These are phyloP conservation scores for Calonectria henricotiae DNA, from an alignment of 2,329 filamentous ascomycete genomes.

Conservation along the genomic window DNA sequence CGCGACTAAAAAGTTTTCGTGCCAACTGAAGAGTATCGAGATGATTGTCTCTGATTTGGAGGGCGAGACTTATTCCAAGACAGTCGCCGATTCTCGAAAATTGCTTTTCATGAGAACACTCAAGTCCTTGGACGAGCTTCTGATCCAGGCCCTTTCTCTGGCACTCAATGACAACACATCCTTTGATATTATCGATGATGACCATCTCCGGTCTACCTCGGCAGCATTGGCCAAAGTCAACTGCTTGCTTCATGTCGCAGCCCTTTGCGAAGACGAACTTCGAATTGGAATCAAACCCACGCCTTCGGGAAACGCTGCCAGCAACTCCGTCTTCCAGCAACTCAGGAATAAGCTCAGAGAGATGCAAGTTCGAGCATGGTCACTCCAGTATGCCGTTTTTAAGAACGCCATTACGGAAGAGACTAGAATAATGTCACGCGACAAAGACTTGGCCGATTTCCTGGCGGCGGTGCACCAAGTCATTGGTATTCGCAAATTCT, in stretches of 20 bases:
- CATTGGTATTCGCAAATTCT: constrained; percentile 87
- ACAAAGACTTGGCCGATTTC: constrained; percentile 84
- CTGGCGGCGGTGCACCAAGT: constrained; percentile 88
- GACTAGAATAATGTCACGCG: constrained; percentile 75
- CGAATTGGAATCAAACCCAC: constrained; percentile 80
- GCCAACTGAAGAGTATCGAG: constrained; percentile 88
- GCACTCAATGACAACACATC: constrained; percentile 78
- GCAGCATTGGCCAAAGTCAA: constrained; percentile 80
- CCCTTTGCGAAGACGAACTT: constrained; percentile 89
- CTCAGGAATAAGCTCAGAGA: constrained; percentile 82
- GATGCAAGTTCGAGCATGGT: constrained; percentile 91
- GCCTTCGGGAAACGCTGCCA: constrained; percentile 71
- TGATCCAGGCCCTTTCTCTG: constrained; percentile 80
- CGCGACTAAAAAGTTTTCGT: constrained; percentile 89
- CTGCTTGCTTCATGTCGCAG: constrained; percentile 83
- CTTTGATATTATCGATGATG: constrained; percentile 88
- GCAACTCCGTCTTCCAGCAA: constrained; percentile 70
- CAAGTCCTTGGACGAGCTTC: constrained; percentile 83
- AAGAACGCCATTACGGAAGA: constrained; percentile 82
- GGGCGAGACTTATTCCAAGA: constrained; percentile 75
- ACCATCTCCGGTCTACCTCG: constrained; percentile 82
- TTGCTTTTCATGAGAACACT: constrained; percentile 82
- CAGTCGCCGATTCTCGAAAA: constrained; percentile 76
- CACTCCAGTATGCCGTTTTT: constrained; percentile 85
- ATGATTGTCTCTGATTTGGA: constrained; percentile 79